These are phyloP conservation scores for Alliaria petiolata DNA, from an alignment of 345 rosid genomes.

Conservation along the genomic window DNA sequence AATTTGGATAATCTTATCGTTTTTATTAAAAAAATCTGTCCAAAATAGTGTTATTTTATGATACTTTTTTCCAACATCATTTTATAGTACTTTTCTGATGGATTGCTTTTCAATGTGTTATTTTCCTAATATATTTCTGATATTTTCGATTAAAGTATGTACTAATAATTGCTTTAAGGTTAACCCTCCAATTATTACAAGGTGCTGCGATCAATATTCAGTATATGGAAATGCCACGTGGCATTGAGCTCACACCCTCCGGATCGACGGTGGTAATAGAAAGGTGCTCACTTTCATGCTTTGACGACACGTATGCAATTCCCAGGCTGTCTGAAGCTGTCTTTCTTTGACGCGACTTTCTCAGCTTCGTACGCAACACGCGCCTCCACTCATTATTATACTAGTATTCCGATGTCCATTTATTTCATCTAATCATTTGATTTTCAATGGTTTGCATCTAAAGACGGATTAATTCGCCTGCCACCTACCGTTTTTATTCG, in stretches of 20 bases:
- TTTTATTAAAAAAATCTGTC: background rate
- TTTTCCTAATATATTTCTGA: background rate
- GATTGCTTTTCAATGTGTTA: background rate
- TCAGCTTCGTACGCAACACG: background rate
- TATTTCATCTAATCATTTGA: no score
- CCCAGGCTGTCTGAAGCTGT: slow-evolving; percentile 22
- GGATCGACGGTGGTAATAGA: background rate
- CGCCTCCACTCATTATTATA: background rate
- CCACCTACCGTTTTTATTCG: no score
- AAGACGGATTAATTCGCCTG: no score
- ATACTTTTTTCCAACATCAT: no score
- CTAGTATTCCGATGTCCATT: no score
- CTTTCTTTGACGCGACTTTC: slow-evolving; percentile 19
- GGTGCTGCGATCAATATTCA: no score
- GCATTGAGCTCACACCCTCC: background rate
- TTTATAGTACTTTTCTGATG: no score
- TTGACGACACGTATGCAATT: slow-evolving; percentile 15
- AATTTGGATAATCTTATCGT: background rate
- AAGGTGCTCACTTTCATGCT: slow-evolving; percentile 20
- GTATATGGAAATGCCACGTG: background rate
- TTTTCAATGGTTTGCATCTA: no score
- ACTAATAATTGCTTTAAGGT: background rate
- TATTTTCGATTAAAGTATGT: background rate
- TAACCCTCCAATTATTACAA: background rate
- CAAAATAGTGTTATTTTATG: no score